phyloP scores from a whole-genome alignment of 129 eudicot genomes.

The Rutidosis leptorrhynchoides region DNA sequence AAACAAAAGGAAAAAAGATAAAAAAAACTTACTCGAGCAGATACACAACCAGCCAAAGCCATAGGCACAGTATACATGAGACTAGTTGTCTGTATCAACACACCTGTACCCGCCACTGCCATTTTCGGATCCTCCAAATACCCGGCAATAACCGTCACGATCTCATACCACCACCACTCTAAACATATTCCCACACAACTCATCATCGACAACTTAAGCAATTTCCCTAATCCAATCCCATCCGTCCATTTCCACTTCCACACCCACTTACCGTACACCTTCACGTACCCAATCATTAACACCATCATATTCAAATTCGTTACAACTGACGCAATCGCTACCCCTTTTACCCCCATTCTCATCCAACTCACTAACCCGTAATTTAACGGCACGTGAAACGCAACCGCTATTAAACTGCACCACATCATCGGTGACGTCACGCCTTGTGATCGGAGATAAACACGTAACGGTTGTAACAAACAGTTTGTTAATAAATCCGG shows the following conservation, averaged over 20 bases:
- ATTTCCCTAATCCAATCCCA: constrained; percentile 38
- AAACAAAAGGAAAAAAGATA: background rate
- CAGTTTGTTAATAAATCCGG: constrained; percentile 81
- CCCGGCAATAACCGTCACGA: constrained; percentile 86
- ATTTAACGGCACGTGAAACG: constrained; percentile 73
- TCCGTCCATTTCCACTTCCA: constrained; percentile 70
- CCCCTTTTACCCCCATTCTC: constrained; percentile 75
- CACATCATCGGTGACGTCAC: constrained; percentile 88
- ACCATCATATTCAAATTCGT: constrained; percentile 75
- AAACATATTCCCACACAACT: constrained; percentile 83
- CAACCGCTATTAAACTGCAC: constrained; percentile 63
- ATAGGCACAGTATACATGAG: constrained; percentile 93
- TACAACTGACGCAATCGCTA: constrained; percentile 76
- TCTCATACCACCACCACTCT: constrained; percentile 99
- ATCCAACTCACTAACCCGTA: constrained; percentile 47
- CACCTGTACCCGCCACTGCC: constrained; percentile 88
- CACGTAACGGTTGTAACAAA: constrained; percentile 73
- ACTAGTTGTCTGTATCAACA: constrained; percentile 80
- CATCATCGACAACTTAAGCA: constrained; percentile 64
- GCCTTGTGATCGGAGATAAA: constrained; percentile 74
- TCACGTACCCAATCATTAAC: constrained; percentile 66
- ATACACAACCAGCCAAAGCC: constrained; percentile 97
- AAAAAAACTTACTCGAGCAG: constrained; percentile 65
- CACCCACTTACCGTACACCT: constrained; percentile 54
- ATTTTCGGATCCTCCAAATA: constrained; percentile 67